Evolutionary conservation across 306 rosid species (phyloP), one percentile per base, ranked within the genome.

Genomic region (Gastrolobium villosum): DNA sequence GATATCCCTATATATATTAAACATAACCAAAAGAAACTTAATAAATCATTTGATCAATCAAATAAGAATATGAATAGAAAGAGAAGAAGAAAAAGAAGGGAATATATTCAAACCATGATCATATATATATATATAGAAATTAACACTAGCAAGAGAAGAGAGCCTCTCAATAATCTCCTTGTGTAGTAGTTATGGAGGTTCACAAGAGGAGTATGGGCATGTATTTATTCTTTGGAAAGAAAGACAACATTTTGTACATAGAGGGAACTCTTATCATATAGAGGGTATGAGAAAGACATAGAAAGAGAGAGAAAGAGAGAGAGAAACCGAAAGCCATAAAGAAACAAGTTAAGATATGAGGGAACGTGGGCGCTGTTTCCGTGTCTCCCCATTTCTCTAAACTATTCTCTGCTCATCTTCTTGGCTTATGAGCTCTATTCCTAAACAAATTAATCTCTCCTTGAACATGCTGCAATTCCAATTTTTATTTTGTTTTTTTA

Each of bases 281-380:
- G 72, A 70, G 79, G 57, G 44, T 3, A 31, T 5, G 72, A 34
- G 72, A 71, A 65, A 71, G 78, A 65, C 74, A n/a, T n/a, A n/a
- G n/a, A n/a, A n/a, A 84, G 68, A 77, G 76, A 79, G 61, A 75
- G 71, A 57, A 67, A 84, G 75, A 81, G 81, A 70, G 72, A 76
- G 86, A 78, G 85, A 73, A 49, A 84, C 74, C 56, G 68, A 78
- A 65, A 84, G 81, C 28, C 43, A 75, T 78, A 88, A 82, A 89
- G 67, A 84, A 70, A 64, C 49, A 70, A 80, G 80, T 77, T 75
- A 43, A 85, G 90, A 83, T 69, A 80, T 71, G 88, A 84, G 87
- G 87, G 94, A 96, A 96, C 99, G 97, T 96, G 99, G 98, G 96
- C 77, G 90, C 87, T 90, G 98, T 95, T 95, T 91, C 93, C 84